These are phyloP conservation scores for Tuber magnatum DNA, from an alignment of 495 filamentous ascomycete species.

Conservation along the genomic window DNA sequence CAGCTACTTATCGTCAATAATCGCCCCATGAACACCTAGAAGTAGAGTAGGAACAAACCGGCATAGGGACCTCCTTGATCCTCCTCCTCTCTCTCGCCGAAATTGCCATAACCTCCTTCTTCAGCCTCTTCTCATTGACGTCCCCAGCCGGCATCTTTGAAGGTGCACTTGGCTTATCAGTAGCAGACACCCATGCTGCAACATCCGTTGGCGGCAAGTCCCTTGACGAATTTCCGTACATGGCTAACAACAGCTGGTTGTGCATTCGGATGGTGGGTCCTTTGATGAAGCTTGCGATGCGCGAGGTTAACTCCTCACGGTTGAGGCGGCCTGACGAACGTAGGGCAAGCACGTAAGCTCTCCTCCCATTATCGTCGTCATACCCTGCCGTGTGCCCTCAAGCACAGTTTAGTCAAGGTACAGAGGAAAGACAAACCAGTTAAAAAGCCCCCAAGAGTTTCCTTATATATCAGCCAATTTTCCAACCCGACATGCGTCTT, in stretches of 20 bases:
- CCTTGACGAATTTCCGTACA: constrained; percentile 76
- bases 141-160: constrained; percentile 75
- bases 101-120: constrained; percentile 90
- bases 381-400: not conserved
- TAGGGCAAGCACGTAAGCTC: not conserved
- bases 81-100: constrained; percentile 76
- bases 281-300: constrained; percentile 65
- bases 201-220: constrained; percentile 88
- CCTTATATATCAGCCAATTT: constrained; percentile 83
- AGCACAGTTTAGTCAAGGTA: constrained; percentile 1
- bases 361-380: not conserved
- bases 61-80: constrained; percentile 61
- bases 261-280: constrained; percentile 72
- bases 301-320: constrained; percentile 70
- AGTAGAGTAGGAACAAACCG: constrained; percentile 9
- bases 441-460: constrained; percentile 68
- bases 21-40: not conserved
- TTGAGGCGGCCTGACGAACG: constrained; percentile 62
- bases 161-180: constrained; percentile 79
- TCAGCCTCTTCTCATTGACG: constrained; percentile 80
- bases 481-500: constrained; percentile 70
- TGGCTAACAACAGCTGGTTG: constrained; percentile 78
- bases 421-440: constrained; percentile 55
- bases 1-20: constrained; percentile 44
- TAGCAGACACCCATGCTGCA: constrained; percentile 90